phyloP scores from a whole-genome alignment of 2,329 filamentous ascomycete genomes.

The Endoconidiophora polonica region DNA sequence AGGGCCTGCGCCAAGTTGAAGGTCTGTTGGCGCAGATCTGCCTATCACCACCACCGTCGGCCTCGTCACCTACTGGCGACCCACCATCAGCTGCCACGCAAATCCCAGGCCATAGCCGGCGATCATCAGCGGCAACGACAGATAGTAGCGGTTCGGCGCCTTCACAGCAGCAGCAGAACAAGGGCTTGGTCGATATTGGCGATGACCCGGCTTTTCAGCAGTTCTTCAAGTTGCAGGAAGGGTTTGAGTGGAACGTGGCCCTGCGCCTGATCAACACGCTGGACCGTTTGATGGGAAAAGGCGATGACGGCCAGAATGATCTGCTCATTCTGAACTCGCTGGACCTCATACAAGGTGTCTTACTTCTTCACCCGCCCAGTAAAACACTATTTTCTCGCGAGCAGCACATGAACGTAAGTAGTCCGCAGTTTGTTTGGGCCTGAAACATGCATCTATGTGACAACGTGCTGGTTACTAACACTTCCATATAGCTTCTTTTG shows the following conservation, averaged over 20 bases:
- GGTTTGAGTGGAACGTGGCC: slow-evolving; percentile 95
- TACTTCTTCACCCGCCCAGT: slow-evolving; percentile 80
- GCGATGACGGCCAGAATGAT: slow-evolving; percentile 69
- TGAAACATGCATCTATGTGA: background rate
- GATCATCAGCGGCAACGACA: slow-evolving; percentile 1
- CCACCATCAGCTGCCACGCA: slow-evolving; percentile 9
- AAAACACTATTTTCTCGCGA: slow-evolving; percentile 75
- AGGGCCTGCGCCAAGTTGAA: slow-evolving; percentile 86
- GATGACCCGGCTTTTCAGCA: slow-evolving; percentile 82
- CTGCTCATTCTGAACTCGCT: slow-evolving; percentile 75
- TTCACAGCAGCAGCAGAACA: slow-evolving; percentile 1
- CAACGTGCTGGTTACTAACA: background rate
- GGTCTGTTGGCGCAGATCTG: slow-evolving; percentile 89
- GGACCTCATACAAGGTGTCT: slow-evolving; percentile 72
- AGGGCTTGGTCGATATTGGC: slow-evolving; percentile 48
- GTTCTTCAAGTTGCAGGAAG: slow-evolving; percentile 92
- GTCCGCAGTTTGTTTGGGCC: background rate
- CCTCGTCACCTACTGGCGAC: background rate
- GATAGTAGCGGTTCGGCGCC: background rate
- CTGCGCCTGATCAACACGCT: slow-evolving; percentile 72
- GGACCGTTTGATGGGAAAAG: slow-evolving; percentile 70
- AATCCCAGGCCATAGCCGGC: slow-evolving; percentile 17
- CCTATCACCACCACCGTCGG: slow-evolving; percentile 35
- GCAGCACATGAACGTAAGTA: slow-evolving; percentile 76
- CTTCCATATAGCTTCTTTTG: slow-evolving; percentile 49